A percentile compares a stretch with the other conserved stretches of the same genome.
Evolutionary conservation across 345 rosid species (phyloP).

Genomic region (Eucalyptus erythrocorys): DNA sequence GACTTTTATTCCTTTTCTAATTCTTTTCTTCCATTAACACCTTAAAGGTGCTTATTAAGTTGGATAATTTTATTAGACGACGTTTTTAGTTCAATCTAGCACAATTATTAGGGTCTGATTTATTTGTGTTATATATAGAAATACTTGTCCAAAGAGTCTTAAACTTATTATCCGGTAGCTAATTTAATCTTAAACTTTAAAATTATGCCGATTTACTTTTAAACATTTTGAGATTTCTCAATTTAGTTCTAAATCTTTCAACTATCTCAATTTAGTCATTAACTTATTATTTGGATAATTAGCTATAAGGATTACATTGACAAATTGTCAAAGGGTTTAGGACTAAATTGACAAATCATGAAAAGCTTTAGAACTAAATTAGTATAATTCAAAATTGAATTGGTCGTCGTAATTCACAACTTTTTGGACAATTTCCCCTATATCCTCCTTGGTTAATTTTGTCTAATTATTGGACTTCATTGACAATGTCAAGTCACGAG

Average conservation of each 20-base stretch:
- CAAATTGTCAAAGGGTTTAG: too few species aligned
- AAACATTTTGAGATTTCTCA: too few species aligned
- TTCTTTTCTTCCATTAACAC: neutral
- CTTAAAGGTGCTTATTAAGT: neutral
- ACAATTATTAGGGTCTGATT: too few species aligned
- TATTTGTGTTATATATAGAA: neutral
- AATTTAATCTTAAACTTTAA: too few species aligned
- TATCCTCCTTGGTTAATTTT: neutral
- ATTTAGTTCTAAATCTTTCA: too few species aligned
- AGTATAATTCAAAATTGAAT: too few species aligned
- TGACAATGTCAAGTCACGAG: neutral
- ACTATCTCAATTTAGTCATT: neutral
- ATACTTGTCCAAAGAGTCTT: neutral
- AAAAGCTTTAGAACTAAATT: too few species aligned
- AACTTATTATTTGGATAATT: neutral
- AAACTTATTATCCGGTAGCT: rapidly evolving
- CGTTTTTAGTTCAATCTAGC: too few species aligned
- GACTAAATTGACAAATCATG: too few species aligned
- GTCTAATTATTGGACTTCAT: neutral
- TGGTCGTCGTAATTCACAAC: too few species aligned
- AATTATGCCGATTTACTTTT: neutral
- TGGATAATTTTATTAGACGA: neutral
- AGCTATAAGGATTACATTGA: neutral
- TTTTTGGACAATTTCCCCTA: too few species aligned
- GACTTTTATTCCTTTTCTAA: neutral